These are phyloP conservation scores for Calonectria honghensis DNA, from an alignment of 2,329 filamentous ascomycete species.

Conservation along the genomic window DNA sequence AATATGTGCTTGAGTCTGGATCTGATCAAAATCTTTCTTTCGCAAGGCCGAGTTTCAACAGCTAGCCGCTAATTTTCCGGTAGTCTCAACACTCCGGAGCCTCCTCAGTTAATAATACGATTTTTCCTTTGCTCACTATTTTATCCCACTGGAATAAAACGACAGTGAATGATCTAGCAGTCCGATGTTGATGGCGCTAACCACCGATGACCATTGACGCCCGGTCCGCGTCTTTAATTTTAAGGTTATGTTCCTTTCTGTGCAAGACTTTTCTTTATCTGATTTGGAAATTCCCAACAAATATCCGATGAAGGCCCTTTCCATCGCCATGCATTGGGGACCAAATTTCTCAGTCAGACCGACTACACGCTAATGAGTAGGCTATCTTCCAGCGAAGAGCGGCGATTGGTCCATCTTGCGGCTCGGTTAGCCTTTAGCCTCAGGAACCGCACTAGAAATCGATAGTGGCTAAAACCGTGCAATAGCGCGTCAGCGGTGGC, in stretches of 20 bases:
- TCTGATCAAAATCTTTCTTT: background rate
- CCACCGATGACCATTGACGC: background rate
- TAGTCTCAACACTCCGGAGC: slow-evolving; percentile 9
- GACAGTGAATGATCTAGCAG: background rate
- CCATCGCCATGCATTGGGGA: no score
- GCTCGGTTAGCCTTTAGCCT: background rate
- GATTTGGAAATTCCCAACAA: no score
- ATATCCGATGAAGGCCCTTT: no score
- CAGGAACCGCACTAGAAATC: background rate
- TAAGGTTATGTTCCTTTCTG: no score
- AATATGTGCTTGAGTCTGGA: background rate
- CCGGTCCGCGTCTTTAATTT: background rate
- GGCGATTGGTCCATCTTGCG: background rate
- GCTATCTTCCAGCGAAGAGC: background rate
- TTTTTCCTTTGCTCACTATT: slow-evolving; percentile 1
- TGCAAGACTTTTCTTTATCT: no score
- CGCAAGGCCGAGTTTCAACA: slow-evolving; percentile 6
- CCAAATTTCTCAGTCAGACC: background rate
- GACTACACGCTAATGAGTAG: background rate
- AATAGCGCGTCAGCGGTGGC: background rate
- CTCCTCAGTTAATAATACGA: background rate
- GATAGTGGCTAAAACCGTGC: background rate
- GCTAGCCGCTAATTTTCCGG: slow-evolving; percentile 11
- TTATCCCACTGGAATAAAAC: background rate
- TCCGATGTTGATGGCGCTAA: background rate